Evolutionary conservation across 2,329 filamentous ascomycete species (phyloP), one percentile per base, ranked within the genome.

Genomic region (Aureobasidium subglaciale): DNA sequence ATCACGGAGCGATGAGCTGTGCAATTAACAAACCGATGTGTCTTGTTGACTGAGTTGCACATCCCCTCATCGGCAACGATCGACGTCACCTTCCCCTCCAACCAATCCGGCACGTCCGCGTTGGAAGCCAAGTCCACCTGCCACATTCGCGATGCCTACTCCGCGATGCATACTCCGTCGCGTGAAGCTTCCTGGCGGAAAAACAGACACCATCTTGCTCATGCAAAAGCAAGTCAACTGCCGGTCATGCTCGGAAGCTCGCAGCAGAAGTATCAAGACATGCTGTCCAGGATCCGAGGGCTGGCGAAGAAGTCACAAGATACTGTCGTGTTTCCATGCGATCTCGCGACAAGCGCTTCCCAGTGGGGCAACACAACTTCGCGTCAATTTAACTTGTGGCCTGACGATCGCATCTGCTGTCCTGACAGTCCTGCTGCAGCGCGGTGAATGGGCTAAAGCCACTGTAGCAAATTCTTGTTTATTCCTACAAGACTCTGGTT

Each of bases 51-150:
- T 50, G 10, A 20, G 22, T 38, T 18, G 25, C 22, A 30, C 16
- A 40, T 40, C 48, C 48, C 48, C 48, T 29, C 48, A 30, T 30
- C n/a, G n/a, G 18, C 13, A 35, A 34, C 20, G 45, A 35, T 48
- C 27, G 15, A 29, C 46, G 34, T 40, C 46, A 40, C 24, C 11
- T 50, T 50, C 46, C 46, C 46, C 46, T 50, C 46, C 32, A 50
- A 38, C 22, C 45, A 35, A 35, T 8, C 30, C 18, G 24, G 40
- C 40, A 43, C 29, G 45, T 46, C 30, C 29, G 18, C 30, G 18
- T 6, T 35, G 34, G 29, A 18, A 11, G 10, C 32, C 32, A 49
- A 27, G 29, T 9, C 24, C 5, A n/a, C n/a, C 9, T 37, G 34
- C n/a, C 15, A 37, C 34, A 13, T 16, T 37, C 20, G 16, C 24